phyloP scores from a whole-genome alignment of 805 yeast genomes.

The Phaffomyces thermotolerans region DNA sequence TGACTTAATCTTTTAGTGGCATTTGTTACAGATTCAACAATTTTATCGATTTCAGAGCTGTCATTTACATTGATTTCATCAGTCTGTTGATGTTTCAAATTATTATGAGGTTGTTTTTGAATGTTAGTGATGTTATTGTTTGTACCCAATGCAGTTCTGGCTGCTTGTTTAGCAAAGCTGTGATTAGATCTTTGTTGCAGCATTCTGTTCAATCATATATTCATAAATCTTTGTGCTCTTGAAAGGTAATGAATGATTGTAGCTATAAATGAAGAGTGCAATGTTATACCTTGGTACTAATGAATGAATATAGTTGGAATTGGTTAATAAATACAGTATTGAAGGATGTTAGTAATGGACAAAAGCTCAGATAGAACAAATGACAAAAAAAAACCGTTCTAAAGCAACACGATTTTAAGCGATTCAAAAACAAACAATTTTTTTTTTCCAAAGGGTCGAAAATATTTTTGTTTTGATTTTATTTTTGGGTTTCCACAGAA shows the following conservation, averaged over 20 bases:
- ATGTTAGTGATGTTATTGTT: slow-evolving; percentile 16
- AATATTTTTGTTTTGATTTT: background rate
- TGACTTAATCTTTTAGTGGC: slow-evolving; percentile 25
- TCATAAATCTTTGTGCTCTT: background rate
- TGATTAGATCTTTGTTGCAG: slow-evolving; percentile 2
- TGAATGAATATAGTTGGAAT: slow-evolving; percentile 1
- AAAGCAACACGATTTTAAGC: background rate
- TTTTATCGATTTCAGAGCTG: slow-evolving; percentile 20
- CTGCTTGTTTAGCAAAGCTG: slow-evolving; percentile 22
- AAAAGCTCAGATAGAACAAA: no score
- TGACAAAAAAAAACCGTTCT: no score
- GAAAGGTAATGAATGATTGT: background rate
- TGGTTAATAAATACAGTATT: no score
- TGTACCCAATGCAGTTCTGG: slow-evolving; percentile 17
- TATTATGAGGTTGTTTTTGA: slow-evolving; percentile 20
- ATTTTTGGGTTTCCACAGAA: background rate
- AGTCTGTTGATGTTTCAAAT: background rate
- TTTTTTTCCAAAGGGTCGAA: background rate
- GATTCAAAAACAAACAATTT: no score
- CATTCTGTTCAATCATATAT: background rate
- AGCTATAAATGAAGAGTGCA: no score
- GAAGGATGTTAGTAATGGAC: no score
- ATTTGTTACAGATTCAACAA: slow-evolving; percentile 25
- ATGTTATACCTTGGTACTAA: background rate
- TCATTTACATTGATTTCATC: slow-evolving; percentile 3